A percentile compares a stretch with the other conserved stretches of the same genome.
These are phyloP conservation scores for Mucuna pruriens DNA, from an alignment of 306 rosid genomes.

Conservation along the genomic window DNA sequence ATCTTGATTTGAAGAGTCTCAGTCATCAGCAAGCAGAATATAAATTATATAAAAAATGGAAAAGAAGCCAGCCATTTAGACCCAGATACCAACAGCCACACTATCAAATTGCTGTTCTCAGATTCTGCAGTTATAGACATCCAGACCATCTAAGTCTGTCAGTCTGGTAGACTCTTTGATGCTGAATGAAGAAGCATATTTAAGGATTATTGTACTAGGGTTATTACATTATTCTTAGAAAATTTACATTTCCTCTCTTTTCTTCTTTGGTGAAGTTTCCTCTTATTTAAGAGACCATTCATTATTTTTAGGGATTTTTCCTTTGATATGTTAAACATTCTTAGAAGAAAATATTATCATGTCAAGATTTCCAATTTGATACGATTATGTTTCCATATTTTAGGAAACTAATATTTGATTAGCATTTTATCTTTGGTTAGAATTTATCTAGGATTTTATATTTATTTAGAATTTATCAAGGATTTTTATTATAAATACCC, in stretches of 20 bases:
- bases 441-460: neutral
- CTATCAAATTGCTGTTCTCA: neutral
- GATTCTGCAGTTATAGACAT: neutral
- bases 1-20: neutral
- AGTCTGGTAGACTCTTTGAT: neutral
- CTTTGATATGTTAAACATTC: neutral
- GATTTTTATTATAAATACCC: neutral
- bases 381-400: neutral
- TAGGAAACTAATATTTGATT: neutral
- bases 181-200: neutral
- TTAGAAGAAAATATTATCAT: neutral
- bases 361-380: neutral
- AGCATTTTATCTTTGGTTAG: neutral
- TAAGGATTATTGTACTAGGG: neutral
- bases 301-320: neutral
- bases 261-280: neutral
- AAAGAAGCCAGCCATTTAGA: neutral
- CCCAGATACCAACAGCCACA: neutral
- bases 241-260: neutral
- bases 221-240: neutral
- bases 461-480: neutral
- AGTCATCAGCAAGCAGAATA: constrained; percentile 1
- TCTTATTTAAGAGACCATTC: neutral
- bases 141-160: neutral
- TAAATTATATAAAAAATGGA: neutral